These are phyloP conservation scores for Gossypium arboreum DNA, from an alignment of 345 rosid species.

Conservation along the genomic window DNA sequence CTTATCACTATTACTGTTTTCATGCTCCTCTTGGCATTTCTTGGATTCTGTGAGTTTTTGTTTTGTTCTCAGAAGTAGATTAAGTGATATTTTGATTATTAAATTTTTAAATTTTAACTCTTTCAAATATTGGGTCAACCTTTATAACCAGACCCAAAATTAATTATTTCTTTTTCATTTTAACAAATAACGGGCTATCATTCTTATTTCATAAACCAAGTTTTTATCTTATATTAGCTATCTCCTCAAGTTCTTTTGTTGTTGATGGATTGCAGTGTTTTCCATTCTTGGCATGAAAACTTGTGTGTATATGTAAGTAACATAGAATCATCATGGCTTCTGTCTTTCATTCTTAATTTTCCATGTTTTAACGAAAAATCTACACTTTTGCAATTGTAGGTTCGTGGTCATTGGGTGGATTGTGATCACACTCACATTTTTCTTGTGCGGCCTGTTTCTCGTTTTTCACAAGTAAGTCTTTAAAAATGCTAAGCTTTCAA, in stretches of 20 bases:
- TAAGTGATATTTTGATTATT: too few relatives aligned
- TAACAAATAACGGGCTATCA: too few relatives aligned
- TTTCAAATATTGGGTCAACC: too few relatives aligned
- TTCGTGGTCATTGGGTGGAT: slow-evolving; percentile 51
- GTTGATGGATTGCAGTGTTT: slow-evolving; percentile 30
- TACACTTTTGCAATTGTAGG: slow-evolving; percentile 23
- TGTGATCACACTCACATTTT: slow-evolving; percentile 39
- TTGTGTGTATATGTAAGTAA: slow-evolving; percentile 47
- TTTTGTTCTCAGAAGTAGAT: not conserved
- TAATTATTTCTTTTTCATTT: too few relatives aligned
- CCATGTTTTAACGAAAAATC: not conserved
- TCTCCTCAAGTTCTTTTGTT: not conserved
- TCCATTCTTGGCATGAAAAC: slow-evolving; percentile 40
- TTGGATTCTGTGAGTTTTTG: slow-evolving; percentile 46
- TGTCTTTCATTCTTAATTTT: not conserved
- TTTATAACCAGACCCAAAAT: too few relatives aligned
- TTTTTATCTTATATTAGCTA: not conserved
- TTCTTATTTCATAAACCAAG: not conserved
- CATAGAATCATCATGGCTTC: not conserved
- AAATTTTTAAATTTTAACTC: too few relatives aligned
- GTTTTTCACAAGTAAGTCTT: slow-evolving; percentile 49
- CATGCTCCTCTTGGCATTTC: slow-evolving; percentile 40
- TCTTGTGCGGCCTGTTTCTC: slow-evolving; percentile 46
- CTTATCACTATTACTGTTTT: slow-evolving; percentile 34
- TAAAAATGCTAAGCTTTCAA: not conserved